Base-by-base conservation (phyloP, 345 rosid species). In the Moricandia arvensis region DNA sequence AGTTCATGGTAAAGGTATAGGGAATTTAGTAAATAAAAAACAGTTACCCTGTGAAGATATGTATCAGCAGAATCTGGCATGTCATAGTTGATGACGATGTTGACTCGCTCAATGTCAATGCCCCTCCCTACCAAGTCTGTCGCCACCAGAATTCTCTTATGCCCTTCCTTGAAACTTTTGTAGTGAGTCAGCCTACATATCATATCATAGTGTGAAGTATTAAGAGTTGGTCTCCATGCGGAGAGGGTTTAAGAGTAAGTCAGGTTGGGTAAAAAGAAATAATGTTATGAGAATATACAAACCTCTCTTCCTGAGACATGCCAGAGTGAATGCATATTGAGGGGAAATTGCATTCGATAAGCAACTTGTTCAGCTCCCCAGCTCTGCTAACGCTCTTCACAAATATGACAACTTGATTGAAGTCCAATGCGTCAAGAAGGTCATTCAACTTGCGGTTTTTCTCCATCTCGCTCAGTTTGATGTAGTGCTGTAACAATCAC, bases 21-120 rank as follows among this genome's bases (percentile, higher is more conserved):
- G 29, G 30, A 3, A 10, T 24, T 13, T 26, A 0, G 49, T 13
- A 35, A 26, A 54, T 9, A 41, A n/a, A 5, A 6, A 17, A 34
- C 21, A 47, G 66, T 15, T 72, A 96, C 99, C 91, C 99, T 57
- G 86, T 96, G 99, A 18, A 96, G 87, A 51, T 96, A 96, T 1
- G 99, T 96, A 66, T 93, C 99, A 5, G 98, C 99, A 66, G 99
- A 93, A 82, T 96, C 98, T 4, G 99, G 99, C 99, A 96, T 96
- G 80, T 96, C 98, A 67, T 93, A 96, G 84, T 96, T 96, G 82
- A 96, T 91, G 10, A 96, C 99, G 43, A 96, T 96, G 83, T 96
- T 96, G 16, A 96, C 98, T 9, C 99, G 90, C 73, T 96, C 99
- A 71, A 96, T 96, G 80, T 96, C 99, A 75, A 96, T 96, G 29